phyloP scores from a whole-genome alignment of 352 stramenopile species.

The Pythium diclinum region DNA sequence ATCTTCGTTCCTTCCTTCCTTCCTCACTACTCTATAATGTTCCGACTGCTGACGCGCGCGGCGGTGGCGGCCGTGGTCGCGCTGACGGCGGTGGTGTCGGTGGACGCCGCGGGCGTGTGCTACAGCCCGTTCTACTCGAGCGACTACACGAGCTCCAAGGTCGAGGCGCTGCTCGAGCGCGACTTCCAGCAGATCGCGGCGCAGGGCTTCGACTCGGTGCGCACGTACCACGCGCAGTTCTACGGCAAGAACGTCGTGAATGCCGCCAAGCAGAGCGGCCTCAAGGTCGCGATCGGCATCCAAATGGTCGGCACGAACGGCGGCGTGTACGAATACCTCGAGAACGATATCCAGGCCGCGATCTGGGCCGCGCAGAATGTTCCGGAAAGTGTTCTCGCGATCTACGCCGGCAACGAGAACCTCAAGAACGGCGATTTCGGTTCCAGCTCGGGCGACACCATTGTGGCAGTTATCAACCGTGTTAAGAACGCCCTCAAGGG shows the following conservation, averaged over 20 bases:
- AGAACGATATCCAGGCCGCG: conserved; percentile 62
- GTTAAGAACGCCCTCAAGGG: conserved; percentile 44
- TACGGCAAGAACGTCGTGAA: conserved; percentile 48
- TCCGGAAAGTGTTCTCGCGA: conserved; percentile 37
- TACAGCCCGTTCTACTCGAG: conserved; percentile 60
- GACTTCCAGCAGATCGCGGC: conserved; percentile 24
- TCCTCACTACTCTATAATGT: conserved; percentile 2
- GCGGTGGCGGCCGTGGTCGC: neutral
- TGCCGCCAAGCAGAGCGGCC: conserved; percentile 31
- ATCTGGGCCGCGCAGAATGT: conserved; percentile 44
- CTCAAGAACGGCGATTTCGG: conserved; percentile 52
- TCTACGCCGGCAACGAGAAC: conserved; percentile 80
- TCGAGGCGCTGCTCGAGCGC: conserved; percentile 16
- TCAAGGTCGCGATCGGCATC: conserved; percentile 63
- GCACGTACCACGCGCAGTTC: conserved; percentile 69
- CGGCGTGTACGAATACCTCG: conserved; percentile 25
- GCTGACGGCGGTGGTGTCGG: neutral
- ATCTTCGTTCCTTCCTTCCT: neutral
- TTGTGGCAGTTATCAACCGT: conserved; percentile 50
- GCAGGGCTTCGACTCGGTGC: conserved; percentile 55
- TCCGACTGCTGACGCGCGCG: conserved; percentile 4
- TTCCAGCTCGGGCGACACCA: conserved; percentile 32
- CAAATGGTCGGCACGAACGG: conserved; percentile 31
- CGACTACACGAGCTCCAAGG: conserved; percentile 12
- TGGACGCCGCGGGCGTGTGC: conserved; percentile 35